Evolutionary conservation across 2,329 filamentous ascomycete species (phyloP), one percentile per base, ranked within the genome.

Genomic region (Pestalotiopsis sp.): DNA sequence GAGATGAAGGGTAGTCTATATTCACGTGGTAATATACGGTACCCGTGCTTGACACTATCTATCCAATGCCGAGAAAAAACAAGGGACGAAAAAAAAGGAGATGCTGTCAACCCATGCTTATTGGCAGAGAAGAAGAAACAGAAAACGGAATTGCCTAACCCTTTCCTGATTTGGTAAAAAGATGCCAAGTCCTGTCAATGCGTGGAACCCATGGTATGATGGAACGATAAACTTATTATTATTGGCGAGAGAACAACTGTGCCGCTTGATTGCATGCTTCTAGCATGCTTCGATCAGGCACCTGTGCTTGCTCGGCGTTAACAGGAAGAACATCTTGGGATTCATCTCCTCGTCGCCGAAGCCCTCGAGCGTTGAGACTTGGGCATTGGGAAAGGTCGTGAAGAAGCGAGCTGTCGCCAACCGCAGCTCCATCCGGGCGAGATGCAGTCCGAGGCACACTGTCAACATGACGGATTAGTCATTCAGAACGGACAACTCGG

Each of bases 401-500:
- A 88, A 87, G 75, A 89, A 86, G 12, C 81, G 78, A 0, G 86
- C 84, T 2, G 81, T 78, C 0, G 81, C 84, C 59, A 87, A 80
- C 3, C 86, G 79, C 25, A 89, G 73, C 71, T 89, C 86, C 76
- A 87, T 85, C 14, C 81, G 79, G 0, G 87, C 87, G 11, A 90
- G 80, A 69, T 89, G 85, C 20, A 87, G 78, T 2, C 87, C 87
- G 14, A 90, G 78, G 69, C 87, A 90, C 4, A 75, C 77, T 79
- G 20, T 31, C 23, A 2, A 36, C 14, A 20, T 1, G 14, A 20
- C n/a, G 5, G 2, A 39, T 25, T 31, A n/a, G 11, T 20, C 45
- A 52, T n/a, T n/a, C 14, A 52, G 17, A 6, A n/a, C 23, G 17
- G 14, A 52, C 9, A 52, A 12, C 14, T 7, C 13, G 20, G 20